A percentile compares a stretch with the other conserved stretches of the same genome.
Conservation (phyloP, 148 eudicot genomes). For the Salicornia ramosissima region DNA sequence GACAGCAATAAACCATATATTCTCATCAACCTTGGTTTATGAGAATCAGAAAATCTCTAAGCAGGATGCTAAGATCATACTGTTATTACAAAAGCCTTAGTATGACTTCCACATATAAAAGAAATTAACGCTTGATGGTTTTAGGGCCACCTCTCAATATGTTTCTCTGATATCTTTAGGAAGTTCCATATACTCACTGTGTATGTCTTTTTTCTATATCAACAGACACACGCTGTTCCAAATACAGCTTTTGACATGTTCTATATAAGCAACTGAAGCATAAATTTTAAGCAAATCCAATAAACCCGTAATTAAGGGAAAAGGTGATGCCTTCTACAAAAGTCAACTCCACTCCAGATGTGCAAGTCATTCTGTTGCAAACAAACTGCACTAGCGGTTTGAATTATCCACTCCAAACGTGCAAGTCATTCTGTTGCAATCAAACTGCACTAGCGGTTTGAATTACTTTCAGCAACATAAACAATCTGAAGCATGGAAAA, state of each 20-base stretch:
- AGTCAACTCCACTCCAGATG: neutral
- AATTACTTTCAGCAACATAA: neutral
- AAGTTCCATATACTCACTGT: too few species aligned
- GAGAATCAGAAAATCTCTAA: neutral
- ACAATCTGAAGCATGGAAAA: too few species aligned
- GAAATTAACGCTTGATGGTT: neutral
- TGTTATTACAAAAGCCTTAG: neutral
- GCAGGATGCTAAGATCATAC: neutral
- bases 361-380: neutral
- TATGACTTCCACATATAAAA: neutral
- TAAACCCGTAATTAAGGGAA: too few species aligned
- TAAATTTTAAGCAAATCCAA: too few species aligned
- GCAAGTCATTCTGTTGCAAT: neutral
- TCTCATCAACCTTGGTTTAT: neutral
- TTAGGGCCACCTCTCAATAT: neutral
- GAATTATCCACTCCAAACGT: neutral
- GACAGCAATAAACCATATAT: neutral
- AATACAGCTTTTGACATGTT: neutral
- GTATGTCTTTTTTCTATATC: too few species aligned
- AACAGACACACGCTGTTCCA: neutral
- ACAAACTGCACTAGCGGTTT: too few species aligned
- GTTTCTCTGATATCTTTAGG: neutral
- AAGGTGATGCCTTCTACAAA: neutral
- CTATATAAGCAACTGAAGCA: neutral
- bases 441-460: neutral